Conservation (phyloP, 169 alveolate genomes). For the Babesia bovis region DNA sequence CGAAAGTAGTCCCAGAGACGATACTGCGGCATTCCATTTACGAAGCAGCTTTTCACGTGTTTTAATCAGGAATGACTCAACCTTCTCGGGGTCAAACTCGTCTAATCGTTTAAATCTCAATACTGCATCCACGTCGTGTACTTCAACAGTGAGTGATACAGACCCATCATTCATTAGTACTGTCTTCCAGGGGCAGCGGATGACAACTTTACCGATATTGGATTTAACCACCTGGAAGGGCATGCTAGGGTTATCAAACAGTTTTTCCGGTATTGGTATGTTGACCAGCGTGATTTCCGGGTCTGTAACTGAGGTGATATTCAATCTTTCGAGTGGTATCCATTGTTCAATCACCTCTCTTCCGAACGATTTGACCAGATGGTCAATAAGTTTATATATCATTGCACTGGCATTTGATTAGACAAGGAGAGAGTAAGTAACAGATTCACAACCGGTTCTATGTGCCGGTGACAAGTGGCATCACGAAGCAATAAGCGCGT, state of each 20-base stretch:
- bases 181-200: slow-evolving; percentile 75
- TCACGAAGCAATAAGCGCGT: no score
- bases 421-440: no score
- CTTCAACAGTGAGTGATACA: slow-evolving; percentile 63
- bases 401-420: slow-evolving; percentile 32
- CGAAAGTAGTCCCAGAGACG: slow-evolving; percentile 27
- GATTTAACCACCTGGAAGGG: slow-evolving; percentile 81
- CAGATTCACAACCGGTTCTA: no score
- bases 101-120: slow-evolving; percentile 41
- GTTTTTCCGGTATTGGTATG: slow-evolving; percentile 79
- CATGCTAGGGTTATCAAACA: slow-evolving; percentile 76
- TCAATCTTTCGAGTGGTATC: slow-evolving; percentile 74
- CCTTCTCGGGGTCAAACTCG: slow-evolving; percentile 24
- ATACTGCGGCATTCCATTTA: slow-evolving; percentile 15
- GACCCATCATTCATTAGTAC: slow-evolving; percentile 51
- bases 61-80: neutral
- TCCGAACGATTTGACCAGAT: slow-evolving; percentile 73
- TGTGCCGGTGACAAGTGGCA: no score
- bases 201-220: slow-evolving; percentile 73
- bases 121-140: slow-evolving; percentile 70
- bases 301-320: slow-evolving; percentile 73
- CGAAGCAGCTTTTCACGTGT: slow-evolving; percentile 24
- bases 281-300: slow-evolving; percentile 80
- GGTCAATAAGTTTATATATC: slow-evolving; percentile 69
- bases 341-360: slow-evolving; percentile 75